phyloP scores from a whole-genome alignment of 2,329 filamentous ascomycete species.

The Fusarium acutatum region DNA sequence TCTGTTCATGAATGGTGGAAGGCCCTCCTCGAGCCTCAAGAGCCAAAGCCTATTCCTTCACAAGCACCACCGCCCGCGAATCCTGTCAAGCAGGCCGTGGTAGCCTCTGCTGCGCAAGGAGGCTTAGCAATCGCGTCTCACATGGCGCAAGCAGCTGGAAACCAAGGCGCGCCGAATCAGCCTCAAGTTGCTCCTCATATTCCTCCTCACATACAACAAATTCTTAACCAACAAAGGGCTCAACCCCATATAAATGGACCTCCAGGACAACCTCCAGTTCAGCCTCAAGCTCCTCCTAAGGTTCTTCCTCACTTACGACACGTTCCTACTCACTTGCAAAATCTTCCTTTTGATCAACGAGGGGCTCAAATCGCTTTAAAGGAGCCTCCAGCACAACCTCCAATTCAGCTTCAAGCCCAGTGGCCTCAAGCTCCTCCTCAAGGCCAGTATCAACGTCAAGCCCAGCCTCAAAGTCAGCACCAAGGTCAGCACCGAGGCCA shows the following conservation, averaged over 20 bases:
- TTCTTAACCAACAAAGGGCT: background rate
- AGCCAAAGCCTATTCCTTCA: background rate
- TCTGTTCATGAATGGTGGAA: constrained; percentile 34
- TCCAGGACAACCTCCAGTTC: background rate
- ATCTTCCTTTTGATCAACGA: background rate
- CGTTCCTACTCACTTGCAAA: background rate
- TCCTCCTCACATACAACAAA: background rate
- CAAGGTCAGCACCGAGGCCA: background rate
- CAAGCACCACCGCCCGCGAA: background rate
- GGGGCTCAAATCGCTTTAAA: background rate
- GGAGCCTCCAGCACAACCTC: background rate
- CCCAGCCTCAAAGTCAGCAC: too few relatives aligned
- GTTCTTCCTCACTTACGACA: background rate
- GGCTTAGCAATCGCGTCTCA: background rate
- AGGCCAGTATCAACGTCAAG: background rate
- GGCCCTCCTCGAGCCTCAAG: background rate
- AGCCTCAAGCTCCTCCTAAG: background rate
- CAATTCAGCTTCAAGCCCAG: background rate
- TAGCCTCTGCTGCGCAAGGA: background rate
- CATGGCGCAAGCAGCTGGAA: background rate
- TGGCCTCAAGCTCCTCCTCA: background rate
- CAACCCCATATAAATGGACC: background rate
- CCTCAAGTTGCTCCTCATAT: background rate
- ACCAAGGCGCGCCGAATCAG: background rate
- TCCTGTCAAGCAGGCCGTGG: background rate